A percentile compares a stretch with the other conserved stretches of the same genome.
Evolutionary conservation across 2,329 filamentous ascomycete genomes (phyloP).

Genomic region (Alternaria alternata): DNA sequence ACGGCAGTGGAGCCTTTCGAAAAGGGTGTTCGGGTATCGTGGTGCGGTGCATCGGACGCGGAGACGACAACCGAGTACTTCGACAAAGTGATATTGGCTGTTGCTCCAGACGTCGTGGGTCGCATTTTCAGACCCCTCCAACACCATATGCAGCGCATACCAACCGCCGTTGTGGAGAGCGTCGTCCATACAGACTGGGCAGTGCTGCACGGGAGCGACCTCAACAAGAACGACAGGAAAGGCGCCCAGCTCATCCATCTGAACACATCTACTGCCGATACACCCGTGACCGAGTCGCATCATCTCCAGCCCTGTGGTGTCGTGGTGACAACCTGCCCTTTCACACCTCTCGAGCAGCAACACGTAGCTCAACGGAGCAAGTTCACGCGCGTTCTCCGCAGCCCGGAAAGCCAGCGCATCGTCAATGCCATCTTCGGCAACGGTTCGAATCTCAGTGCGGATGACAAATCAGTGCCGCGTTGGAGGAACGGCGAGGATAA

Average conservation of each 20-base stretch:
- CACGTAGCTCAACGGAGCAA: slow-evolving; percentile 56
- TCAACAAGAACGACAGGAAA: slow-evolving; percentile 1
- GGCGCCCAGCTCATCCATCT: slow-evolving; percentile 42
- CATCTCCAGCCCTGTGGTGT: slow-evolving; percentile 62
- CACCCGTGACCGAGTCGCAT: slow-evolving; percentile 59
- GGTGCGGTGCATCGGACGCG: slow-evolving; percentile 33
- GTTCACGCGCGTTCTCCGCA: slow-evolving; percentile 64
- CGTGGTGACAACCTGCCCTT: slow-evolving; percentile 63
- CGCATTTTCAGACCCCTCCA: slow-evolving; percentile 58
- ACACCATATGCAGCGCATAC: slow-evolving; percentile 54
- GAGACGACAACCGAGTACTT: slow-evolving; percentile 50
- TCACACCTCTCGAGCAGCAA: slow-evolving; percentile 50
- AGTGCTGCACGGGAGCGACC: slow-evolving; percentile 12
- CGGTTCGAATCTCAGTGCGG: not conserved
- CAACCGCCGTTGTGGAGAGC: slow-evolving; percentile 59
- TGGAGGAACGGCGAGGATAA: slow-evolving; percentile 65
- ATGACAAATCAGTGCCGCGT: slow-evolving; percentile 30
- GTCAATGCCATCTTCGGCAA: slow-evolving; percentile 58
- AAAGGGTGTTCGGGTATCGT: slow-evolving; percentile 46
- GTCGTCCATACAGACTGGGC: slow-evolving; percentile 55
- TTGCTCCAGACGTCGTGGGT: slow-evolving; percentile 63
- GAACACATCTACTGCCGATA: slow-evolving; percentile 42
- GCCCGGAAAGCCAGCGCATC: slow-evolving; percentile 56
- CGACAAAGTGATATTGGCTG: slow-evolving; percentile 63
- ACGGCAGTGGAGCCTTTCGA: slow-evolving; percentile 43